Percentiles rank a stretch among this genome's conserved stretches.
phyloP scores from a whole-genome alignment of 169 alveolate genomes.

The Eimeria brunetti region DNA sequence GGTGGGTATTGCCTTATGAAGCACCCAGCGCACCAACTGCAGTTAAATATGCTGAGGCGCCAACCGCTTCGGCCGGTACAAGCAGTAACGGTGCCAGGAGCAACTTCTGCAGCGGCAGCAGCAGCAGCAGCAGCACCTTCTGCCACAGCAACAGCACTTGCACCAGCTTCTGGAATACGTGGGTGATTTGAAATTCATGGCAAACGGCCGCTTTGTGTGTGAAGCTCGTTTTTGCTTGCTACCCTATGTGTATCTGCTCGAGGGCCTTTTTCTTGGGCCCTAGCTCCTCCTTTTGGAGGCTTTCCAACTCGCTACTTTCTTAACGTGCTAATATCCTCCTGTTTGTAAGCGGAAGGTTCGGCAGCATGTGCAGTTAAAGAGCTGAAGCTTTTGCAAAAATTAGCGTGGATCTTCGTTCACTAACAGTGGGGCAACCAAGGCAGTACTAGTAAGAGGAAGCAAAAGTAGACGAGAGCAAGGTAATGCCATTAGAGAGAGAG shows the following conservation, averaged over 20 bases:
- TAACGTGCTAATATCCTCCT: not conserved
- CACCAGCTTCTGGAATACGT: constrained; percentile 7
- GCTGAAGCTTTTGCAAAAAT: not conserved
- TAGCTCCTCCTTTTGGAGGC: not conserved
- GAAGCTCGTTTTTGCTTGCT: not conserved
- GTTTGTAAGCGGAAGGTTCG: not conserved
- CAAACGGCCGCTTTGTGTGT: not conserved
- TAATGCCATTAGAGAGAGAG: not conserved
- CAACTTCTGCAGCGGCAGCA: not conserved
- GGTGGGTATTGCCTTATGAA: not conserved
- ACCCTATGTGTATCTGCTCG: not conserved
- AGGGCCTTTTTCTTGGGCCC: not conserved
- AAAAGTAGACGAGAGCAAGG: not conserved
- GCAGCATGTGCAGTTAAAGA: not conserved
- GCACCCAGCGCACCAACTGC: not conserved
- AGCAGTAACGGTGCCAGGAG: not conserved
- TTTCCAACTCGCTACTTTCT: not conserved
- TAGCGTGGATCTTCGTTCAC: not conserved
- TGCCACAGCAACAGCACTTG: not conserved
- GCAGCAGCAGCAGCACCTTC: constrained; percentile 28
- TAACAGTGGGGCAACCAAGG: not conserved
- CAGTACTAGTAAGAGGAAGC: not conserved
- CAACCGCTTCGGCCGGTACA: not conserved
- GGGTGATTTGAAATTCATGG: constrained; percentile 7
- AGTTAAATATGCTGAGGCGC: not conserved